Conservation (phyloP, 495 filamentous ascomycete genomes). For the Aspergillus bridgeri region DNA sequence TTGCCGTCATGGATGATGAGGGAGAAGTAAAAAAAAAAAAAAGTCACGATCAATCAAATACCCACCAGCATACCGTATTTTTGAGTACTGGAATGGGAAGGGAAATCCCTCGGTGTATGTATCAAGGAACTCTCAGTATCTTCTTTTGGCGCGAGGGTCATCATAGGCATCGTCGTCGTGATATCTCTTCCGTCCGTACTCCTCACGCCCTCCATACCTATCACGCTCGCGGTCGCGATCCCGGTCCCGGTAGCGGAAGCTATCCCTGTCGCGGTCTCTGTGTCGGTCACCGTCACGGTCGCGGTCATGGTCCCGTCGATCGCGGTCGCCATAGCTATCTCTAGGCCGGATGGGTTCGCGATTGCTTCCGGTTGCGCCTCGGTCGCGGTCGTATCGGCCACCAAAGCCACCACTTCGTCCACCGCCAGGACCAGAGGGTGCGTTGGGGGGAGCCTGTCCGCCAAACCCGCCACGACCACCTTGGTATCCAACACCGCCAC, state of each 20-base stretch:
- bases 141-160: constrained; percentile 73
- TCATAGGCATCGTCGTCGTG: constrained; percentile 63
- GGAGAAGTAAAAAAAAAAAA: constrained; percentile 47
- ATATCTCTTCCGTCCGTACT: constrained; percentile 54
- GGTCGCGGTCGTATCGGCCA: constrained; percentile 49
- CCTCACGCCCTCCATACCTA: constrained; percentile 61
- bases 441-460: constrained; percentile 68
- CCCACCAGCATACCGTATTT: constrained; percentile 47
- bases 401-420: constrained; percentile 53
- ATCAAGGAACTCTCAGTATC: constrained; percentile 53
- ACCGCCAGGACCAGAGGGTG: constrained; percentile 75
- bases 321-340: constrained; percentile 49
- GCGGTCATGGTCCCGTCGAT: constrained; percentile 56
- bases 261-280: constrained; percentile 46
- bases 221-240: constrained; percentile 53
- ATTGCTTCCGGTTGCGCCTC: constrained; percentile 52
- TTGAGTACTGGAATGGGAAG: constrained; percentile 20
- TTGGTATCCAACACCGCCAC: constrained; percentile 59
- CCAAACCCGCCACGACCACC: constrained; percentile 58
- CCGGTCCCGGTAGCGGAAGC: constrained; percentile 51
- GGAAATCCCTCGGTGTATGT: neutral
- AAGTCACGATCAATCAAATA: constrained; percentile 33
- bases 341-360: constrained; percentile 51
- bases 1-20: constrained; percentile 36
- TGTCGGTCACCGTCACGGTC: constrained; percentile 57